Conservation (phyloP, 352 stramenopile species). For the Phytophthora lateralis region DNA sequence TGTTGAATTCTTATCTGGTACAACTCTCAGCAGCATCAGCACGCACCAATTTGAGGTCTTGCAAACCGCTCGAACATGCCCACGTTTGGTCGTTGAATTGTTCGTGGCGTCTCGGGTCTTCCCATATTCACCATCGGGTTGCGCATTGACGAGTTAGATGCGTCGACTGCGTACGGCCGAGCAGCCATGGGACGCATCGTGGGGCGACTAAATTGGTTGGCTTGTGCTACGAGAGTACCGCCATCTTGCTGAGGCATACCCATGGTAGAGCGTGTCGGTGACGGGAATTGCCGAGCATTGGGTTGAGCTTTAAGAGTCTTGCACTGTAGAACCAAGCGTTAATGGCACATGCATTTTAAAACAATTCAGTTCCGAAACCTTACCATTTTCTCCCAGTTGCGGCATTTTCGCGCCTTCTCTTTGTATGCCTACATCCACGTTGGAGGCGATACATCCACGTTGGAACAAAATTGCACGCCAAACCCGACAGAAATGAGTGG, state of each 20-base stretch:
- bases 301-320: constrained; percentile 70
- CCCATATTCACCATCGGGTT: constrained; percentile 37
- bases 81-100: constrained; percentile 55
- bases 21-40: not conserved
- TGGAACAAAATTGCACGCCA: not conserved
- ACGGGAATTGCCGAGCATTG: constrained; percentile 58
- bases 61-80: constrained; percentile 70
- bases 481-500: not conserved
- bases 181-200: constrained; percentile 41
- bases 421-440: constrained; percentile 82
- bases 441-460: not conserved
- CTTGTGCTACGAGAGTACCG: constrained; percentile 34
- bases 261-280: constrained; percentile 52
- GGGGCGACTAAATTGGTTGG: constrained; percentile 53
- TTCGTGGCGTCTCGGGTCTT: constrained; percentile 50
- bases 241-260: constrained; percentile 40
- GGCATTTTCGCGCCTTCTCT: constrained; percentile 84
- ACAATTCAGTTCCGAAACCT: not conserved
- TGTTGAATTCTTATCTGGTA: constrained; percentile 11
- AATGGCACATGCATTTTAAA: not conserved
- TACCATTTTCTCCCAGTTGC: constrained; percentile 91
- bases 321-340: constrained; percentile 43
- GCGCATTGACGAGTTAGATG: constrained; percentile 29
- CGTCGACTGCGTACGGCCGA: constrained; percentile 31
- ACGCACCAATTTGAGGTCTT: constrained; percentile 63